Conservation (phyloP, 257 asterid species). For the Capsicum rhomboideum region DNA sequence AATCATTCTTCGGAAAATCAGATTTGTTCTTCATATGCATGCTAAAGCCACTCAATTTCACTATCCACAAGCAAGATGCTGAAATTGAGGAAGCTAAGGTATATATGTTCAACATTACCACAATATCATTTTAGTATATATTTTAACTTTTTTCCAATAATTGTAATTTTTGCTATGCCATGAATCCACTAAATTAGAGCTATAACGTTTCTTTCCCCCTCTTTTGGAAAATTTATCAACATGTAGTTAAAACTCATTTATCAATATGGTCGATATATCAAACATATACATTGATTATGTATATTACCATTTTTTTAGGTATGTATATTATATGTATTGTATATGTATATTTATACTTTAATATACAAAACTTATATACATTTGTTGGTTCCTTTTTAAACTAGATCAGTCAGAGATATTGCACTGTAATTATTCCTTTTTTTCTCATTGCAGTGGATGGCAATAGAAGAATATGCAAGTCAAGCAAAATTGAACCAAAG, state of each 20-base stretch:
- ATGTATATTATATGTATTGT: too few species aligned
- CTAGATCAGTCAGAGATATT: too few species aligned
- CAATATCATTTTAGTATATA: neutral
- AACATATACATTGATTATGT: too few species aligned
- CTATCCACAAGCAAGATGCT: conserved; percentile 60
- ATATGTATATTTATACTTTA: too few species aligned
- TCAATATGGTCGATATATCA: too few species aligned
- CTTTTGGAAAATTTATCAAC: too few species aligned
- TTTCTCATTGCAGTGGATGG: conserved; percentile 9
- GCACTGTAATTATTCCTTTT: too few species aligned
- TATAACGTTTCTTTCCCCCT: neutral
- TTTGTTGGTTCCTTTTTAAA: too few species aligned
- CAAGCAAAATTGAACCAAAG: conserved; percentile 8
- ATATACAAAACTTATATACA: too few species aligned
- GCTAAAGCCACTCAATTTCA: conserved; percentile 68
- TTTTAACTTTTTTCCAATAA: neutral
- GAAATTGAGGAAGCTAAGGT: conserved; percentile 98
- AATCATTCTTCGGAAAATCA: conserved; percentile 72
- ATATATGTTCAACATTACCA: neutral
- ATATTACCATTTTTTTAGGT: too few species aligned
- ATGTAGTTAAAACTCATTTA: too few species aligned
- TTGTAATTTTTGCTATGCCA: too few species aligned
- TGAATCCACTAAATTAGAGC: neutral
- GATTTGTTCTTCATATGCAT: conserved; percentile 87
- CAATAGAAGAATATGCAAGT: conserved; percentile 9